phyloP scores from a whole-genome alignment of 1,284 basidiomycete genomes.

The Pholiota adiposa region DNA sequence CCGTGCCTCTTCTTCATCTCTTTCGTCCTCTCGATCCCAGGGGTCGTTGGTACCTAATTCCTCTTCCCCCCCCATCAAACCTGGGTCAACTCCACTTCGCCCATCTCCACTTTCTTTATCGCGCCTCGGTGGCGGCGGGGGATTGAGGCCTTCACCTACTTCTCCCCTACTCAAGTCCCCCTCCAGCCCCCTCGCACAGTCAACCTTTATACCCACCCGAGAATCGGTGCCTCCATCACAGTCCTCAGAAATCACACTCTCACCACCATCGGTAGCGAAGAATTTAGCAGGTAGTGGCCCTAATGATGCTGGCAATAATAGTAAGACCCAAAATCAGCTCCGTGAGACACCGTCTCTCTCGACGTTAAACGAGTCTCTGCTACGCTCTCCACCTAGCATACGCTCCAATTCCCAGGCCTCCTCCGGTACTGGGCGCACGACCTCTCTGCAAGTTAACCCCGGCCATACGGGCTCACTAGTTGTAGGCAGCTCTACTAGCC shows the following conservation, averaged over 20 bases:
- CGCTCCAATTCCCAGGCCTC: not conserved
- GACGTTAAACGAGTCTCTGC: not conserved
- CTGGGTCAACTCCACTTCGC: slow-evolving; percentile 25
- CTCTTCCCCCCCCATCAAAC: too few relatives aligned
- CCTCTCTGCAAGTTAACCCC: not conserved
- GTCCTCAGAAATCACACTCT: slow-evolving; percentile 18
- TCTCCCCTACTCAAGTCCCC: slow-evolving; percentile 27
- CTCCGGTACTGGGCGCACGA: slow-evolving; percentile 10
- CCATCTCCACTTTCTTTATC: slow-evolving; percentile 56
- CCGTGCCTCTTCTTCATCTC: slow-evolving; percentile 4
- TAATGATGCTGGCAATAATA: not conserved
- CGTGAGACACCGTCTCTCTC: not conserved
- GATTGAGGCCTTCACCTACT: slow-evolving; percentile 15
- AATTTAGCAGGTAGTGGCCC: not conserved
- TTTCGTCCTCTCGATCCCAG: not conserved
- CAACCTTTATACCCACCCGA: not conserved
- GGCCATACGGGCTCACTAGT: not conserved
- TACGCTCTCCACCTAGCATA: not conserved
- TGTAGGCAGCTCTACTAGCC: not conserved
- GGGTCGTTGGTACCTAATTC: slow-evolving; percentile 3
- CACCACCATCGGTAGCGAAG: slow-evolving; percentile 21
- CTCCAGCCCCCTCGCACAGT: slow-evolving; percentile 29
- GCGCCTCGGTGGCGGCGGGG: not conserved
- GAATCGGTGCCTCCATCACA: not conserved
- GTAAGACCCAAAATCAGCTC: not conserved